A percentile compares a stretch with the other conserved stretches of the same genome.
Evolutionary conservation across 2,329 filamentous ascomycete genomes (phyloP).

Genomic region (Pseudogymnoascus sp.): DNA sequence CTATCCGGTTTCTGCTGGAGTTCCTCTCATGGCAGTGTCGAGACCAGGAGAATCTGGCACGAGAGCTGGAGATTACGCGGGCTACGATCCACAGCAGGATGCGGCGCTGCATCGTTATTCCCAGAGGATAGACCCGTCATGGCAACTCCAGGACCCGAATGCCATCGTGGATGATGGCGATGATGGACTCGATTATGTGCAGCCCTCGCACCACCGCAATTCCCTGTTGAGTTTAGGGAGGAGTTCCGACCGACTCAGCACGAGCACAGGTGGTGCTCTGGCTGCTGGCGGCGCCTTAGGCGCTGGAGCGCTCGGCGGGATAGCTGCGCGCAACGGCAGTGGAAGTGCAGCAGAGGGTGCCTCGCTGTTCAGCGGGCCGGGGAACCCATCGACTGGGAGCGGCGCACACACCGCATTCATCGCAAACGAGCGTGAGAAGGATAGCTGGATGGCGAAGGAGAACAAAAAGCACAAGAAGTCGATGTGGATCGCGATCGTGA

Average conservation of each 20-base stretch:
- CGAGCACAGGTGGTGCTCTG: conserved; percentile 29
- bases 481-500: conserved; percentile 58
- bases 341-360: conserved; percentile 23
- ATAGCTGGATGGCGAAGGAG: conserved; percentile 53
- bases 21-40: neutral
- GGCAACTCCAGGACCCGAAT: conserved; percentile 47
- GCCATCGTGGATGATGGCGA: conserved; percentile 82
- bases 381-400: conserved; percentile 15
- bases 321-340: conserved; percentile 24
- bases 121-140: conserved; percentile 24
- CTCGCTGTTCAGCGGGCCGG: conserved; percentile 29
- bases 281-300: conserved; percentile 29
- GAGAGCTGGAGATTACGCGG: neutral
- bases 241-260: conserved; percentile 1
- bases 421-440: conserved; percentile 44
- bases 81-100: conserved; percentile 18
- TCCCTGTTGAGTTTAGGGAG: conserved; percentile 18
- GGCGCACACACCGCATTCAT: neutral
- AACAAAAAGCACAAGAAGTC: conserved; percentile 54
- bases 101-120: conserved; percentile 22
- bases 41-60: neutral
- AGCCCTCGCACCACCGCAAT: conserved; percentile 34
- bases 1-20: neutral
- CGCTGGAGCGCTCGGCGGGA: conserved; percentile 21
- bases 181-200: conserved; percentile 59